These are phyloP conservation scores for Beauveria medogensis DNA, from an alignment of 2,329 filamentous ascomycete genomes.

Conservation along the genomic window DNA sequence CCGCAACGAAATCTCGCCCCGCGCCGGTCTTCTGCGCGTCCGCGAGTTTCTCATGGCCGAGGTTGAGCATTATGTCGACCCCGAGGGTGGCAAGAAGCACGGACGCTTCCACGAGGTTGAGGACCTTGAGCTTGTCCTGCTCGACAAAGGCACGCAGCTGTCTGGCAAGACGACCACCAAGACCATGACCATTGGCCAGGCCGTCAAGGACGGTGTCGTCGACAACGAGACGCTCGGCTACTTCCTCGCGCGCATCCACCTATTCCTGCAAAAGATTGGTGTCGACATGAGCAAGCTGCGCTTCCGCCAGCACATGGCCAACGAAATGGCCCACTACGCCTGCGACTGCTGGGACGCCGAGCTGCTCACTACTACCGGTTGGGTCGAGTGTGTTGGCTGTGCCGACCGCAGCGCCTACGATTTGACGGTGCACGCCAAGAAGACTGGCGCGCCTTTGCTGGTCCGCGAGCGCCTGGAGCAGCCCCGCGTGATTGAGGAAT, in stretches of 20 bases:
- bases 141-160: conserved; percentile 79
- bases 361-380: conserved; percentile 82
- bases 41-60: conserved; percentile 98
- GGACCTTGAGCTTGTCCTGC: conserved; percentile 71
- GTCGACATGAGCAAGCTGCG: conserved; percentile 81
- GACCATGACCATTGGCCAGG: conserved; percentile 73
- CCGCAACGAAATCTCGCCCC: conserved; percentile 94
- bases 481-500: conserved; percentile 77
- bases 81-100: conserved; percentile 91
- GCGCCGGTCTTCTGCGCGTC: conserved; percentile 83
- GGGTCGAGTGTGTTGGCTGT: conserved; percentile 97
- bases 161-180: conserved; percentile 71
- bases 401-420: conserved; percentile 95
- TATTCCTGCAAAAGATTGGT: conserved; percentile 83
- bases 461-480: conserved; percentile 75
- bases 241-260: conserved; percentile 88
- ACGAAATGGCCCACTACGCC: conserved; percentile 79
- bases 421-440: conserved; percentile 83
- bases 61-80: conserved; percentile 97
- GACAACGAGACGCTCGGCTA: conserved; percentile 98
- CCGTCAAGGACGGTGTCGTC: conserved; percentile 72
- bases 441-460: conserved; percentile 77
- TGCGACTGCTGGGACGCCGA: conserved; percentile 98
- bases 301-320: conserved; percentile 92
- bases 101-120: conserved; percentile 78